Conservation (phyloP, 1,139 yeast species). For the Magnusiomyces paraingens region DNA sequence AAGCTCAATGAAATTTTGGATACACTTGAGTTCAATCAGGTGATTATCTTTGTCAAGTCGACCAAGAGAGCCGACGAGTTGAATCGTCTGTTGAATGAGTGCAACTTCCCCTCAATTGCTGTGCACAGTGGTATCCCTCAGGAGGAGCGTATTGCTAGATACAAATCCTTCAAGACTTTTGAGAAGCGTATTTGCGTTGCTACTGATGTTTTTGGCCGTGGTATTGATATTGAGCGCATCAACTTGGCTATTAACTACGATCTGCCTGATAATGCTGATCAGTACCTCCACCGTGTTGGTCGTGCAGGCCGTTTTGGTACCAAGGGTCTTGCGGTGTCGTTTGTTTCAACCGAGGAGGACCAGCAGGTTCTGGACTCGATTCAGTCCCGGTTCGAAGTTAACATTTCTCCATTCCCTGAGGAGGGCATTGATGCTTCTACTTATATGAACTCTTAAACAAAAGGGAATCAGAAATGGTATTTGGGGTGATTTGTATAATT, state of each 20-base stretch:
- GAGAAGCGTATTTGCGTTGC: conserved; percentile 98
- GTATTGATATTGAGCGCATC: conserved; percentile 98
- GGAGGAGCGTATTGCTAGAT: conserved; percentile 96
- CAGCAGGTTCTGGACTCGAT: conserved; percentile 87
- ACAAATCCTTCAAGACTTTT: conserved; percentile 94
- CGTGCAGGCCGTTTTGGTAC: conserved; percentile 99
- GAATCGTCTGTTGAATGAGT: conserved; percentile 81
- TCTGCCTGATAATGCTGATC: conserved; percentile 79
- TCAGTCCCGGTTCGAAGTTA: conserved; percentile 96
- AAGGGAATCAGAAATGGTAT: background rate
- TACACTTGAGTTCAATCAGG: conserved; percentile 95
- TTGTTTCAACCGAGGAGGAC: conserved; percentile 80
- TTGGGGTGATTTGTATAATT: background rate
- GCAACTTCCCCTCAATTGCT: conserved; percentile 96
- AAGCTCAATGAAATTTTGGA: conserved; percentile 89
- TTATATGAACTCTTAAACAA: conserved; percentile 80
- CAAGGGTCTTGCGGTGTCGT: conserved; percentile 93
- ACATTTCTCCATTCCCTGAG: conserved; percentile 91
- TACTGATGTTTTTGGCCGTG: conserved; percentile 98
- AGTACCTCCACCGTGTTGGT: conserved; percentile 97
- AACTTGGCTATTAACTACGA: conserved; percentile 97
- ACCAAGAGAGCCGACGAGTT: conserved; percentile 89
- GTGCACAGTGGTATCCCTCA: conserved; percentile 95
- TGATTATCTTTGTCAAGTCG: conserved; percentile 90
- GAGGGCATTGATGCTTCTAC: conserved; percentile 98